Evolutionary conservation across 768 basidiomycete species (phyloP).

Genomic region (Coprinopsis sp.): DNA sequence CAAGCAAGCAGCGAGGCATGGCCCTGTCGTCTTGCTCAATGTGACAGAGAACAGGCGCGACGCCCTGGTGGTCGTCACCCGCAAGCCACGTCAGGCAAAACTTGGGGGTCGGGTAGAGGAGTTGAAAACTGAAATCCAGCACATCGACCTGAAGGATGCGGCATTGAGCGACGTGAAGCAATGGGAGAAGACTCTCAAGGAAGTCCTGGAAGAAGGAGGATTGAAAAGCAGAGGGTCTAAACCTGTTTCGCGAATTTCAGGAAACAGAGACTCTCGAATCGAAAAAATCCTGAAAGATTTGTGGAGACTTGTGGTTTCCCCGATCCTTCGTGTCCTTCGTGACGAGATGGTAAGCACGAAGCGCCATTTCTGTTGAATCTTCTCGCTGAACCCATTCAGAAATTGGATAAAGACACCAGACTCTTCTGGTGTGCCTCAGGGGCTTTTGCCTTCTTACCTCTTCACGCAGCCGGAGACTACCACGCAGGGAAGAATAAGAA

Average conservation of each 20-base stretch:
- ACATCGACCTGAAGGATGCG: neutral
- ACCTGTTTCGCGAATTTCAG: too few relatives aligned
- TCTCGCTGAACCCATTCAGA: neutral
- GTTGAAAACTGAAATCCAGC: neutral
- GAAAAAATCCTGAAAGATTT: neutral
- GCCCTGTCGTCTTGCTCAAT: neutral
- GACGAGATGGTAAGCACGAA: neutral
- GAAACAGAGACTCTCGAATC: neutral
- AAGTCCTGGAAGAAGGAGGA: neutral
- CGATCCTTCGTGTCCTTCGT: neutral
- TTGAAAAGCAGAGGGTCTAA: neutral
- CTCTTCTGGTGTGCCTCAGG: conserved; percentile 9
- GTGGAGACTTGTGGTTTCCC: neutral
- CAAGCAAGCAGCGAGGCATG: neutral
- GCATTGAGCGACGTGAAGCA: neutral
- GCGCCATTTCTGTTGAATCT: neutral
- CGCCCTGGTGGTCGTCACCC: neutral
- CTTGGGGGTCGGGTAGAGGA: neutral
- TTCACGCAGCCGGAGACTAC: conserved; percentile 9
- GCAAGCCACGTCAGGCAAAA: neutral
- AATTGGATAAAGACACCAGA: neutral
- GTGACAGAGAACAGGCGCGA: neutral
- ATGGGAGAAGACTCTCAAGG: neutral
- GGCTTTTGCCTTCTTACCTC: conserved; percentile 6
- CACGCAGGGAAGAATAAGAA: neutral